Evolutionary conservation across 2,329 filamentous ascomycete species (phyloP).

Genomic region (Calonectria pteridis): DNA sequence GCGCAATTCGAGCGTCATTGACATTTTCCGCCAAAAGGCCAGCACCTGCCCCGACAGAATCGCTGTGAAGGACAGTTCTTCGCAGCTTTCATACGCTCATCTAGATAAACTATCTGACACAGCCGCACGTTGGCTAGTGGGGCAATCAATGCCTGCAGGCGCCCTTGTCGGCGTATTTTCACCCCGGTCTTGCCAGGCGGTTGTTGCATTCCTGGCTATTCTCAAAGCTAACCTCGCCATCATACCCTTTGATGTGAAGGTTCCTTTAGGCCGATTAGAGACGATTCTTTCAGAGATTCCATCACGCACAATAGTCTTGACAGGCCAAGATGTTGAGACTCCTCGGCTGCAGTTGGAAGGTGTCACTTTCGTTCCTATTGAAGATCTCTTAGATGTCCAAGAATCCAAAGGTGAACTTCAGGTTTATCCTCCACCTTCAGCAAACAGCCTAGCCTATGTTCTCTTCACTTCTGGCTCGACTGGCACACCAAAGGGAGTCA

Average conservation of each 20-base stretch:
- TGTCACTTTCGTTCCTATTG: not conserved
- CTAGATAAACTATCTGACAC: conserved; percentile 32
- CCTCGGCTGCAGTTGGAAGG: not conserved
- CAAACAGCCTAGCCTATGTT: conserved; percentile 26
- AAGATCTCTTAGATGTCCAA: not conserved
- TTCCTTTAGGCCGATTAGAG: conserved; percentile 21
- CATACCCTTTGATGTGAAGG: conserved; percentile 32
- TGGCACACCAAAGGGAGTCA: conserved; percentile 41
- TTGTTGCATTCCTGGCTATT: conserved; percentile 29
- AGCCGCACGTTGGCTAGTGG: not conserved
- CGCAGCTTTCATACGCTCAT: conserved; percentile 35
- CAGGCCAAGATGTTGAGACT: not conserved
- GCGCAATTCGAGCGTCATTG: not conserved
- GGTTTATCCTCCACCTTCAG: not conserved
- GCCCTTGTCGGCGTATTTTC: conserved; percentile 24
- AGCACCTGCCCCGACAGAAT: not conserved
- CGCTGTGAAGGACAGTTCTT: not conserved
- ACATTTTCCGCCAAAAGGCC: not conserved
- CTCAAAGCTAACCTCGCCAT: conserved; percentile 36
- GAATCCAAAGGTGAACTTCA: not conserved
- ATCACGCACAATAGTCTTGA: conserved; percentile 12
- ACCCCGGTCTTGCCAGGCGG: conserved; percentile 21
- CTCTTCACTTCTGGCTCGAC: conserved; percentile 45
- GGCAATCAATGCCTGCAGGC: not conserved
- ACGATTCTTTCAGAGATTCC: conserved; percentile 15